Base-by-base conservation (phyloP, 495 filamentous ascomycete genomes). In the Pyrenula massariospora region DNA sequence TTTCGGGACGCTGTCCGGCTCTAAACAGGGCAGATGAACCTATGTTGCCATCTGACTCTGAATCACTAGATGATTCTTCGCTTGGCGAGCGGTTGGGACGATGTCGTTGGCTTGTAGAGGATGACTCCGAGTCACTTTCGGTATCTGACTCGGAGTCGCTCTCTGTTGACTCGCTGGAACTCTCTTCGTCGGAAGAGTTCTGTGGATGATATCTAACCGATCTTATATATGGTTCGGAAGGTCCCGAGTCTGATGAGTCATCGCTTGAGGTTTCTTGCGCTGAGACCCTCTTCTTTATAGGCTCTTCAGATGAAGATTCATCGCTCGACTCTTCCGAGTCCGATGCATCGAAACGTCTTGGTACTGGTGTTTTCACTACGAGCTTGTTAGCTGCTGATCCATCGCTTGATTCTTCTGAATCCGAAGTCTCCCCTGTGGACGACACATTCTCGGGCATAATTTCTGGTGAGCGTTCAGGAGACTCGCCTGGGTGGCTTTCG, bases 41-140 rank as follows among this genome's bases (percentile, higher is more conserved):
- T n/a, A n/a, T 66, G 0, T 75, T 70, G 12, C 68, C 67, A 49
- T 69, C 59, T 10, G 77, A 74, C 21, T 59, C 64, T 2, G 67
- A 68, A 8, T 60, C 57, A 25, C 62, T 63, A 12, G 65, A 66
- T n/a, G 68, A 72, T 15, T 66, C 66, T 42, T 8, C 31, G 15
- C 15, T 15, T 19, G 59, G 59, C 23, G 60, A 58, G 23, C 59
- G 19, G 60, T 42, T 42, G 31, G 5, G 8, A 5, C 15, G 8
- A 42, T 42, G 8, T 42, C 31, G 31, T 15, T 15, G 8, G 31
- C 8, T 15, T 42, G 5, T 15, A 5, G 31, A 42, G 5, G 31
- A 42, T 8, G 31, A 42, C 31, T 42, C 31, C 31, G 31, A 42
- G 15, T 42, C 8, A 42, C 31, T 42, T 8, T 42, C 31, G 31